phyloP scores from a whole-genome alignment of 2,329 filamentous ascomycete species.

The Colletotrichum cordylinicola region DNA sequence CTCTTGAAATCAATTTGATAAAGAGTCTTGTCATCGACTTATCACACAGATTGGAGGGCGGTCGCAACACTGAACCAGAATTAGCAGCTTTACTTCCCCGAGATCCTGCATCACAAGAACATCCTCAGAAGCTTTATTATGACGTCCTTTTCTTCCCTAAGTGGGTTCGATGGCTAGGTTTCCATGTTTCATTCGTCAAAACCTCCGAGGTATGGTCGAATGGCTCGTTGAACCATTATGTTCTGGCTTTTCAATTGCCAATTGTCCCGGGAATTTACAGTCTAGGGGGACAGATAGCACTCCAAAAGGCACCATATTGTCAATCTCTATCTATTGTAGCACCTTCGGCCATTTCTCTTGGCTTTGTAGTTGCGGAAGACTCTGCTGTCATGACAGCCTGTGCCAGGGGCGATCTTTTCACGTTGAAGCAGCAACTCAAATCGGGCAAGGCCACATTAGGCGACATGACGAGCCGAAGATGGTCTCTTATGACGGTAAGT shows the following conservation, averaged over 20 bases:
- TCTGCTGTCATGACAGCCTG: background rate
- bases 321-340: background rate
- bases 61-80: no score
- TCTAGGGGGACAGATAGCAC: background rate
- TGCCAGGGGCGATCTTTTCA: background rate
- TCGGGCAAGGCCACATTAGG: background rate
- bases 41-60: no score
- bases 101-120: no score
- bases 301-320: background rate
- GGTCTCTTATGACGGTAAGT: background rate
- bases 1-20: no score
- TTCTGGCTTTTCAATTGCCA: background rate
- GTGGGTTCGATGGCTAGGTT: no score
- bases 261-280: background rate
- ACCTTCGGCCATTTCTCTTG: background rate
- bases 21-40: no score
- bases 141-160: no score
- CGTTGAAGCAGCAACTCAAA: background rate
- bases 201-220: no score
- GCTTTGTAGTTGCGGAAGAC: background rate
- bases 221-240: no score
- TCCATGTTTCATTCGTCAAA: no score
- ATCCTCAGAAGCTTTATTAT: no score
- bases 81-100: no score
- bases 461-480: background rate